Conservation (phyloP, 345 rosid genomes). For the Raphanus raphanistrum region DNA sequence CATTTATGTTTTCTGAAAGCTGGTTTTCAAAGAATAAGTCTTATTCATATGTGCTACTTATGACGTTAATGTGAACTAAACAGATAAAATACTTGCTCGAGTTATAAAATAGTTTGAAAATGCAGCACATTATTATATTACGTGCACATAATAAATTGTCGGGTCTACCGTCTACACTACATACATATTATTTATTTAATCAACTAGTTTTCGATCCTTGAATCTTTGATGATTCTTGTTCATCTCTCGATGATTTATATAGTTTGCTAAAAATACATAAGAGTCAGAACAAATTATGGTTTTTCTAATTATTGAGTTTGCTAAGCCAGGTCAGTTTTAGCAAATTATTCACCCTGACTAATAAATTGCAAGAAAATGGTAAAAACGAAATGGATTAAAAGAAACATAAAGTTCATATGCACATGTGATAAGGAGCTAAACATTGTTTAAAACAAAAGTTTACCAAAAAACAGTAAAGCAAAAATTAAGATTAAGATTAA, state of each 20-base stretch:
- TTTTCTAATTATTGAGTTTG: background rate
- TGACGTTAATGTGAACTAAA: background rate
- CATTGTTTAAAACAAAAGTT: slow-evolving; percentile 11
- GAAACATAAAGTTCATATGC: slow-evolving; percentile 59
- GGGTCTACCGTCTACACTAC: background rate
- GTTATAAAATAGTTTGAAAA: background rate
- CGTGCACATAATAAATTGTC: slow-evolving; percentile 5
- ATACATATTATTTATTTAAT: slow-evolving; percentile 6
- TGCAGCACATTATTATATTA: background rate
- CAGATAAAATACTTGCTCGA: background rate
- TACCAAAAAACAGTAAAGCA: slow-evolving; percentile 31
- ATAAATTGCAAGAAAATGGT: background rate
- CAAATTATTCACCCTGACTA: background rate
- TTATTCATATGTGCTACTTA: background rate
- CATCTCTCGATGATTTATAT: background rate
- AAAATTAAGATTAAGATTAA: slow-evolving; percentile 29
- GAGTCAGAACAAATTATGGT: background rate
- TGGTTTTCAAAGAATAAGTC: background rate
- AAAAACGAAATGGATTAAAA: background rate
- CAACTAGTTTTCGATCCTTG: background rate
- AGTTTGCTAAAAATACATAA: background rate
- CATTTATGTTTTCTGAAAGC: too few relatives aligned
- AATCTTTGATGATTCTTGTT: slow-evolving; percentile 12
- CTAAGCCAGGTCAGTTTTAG: background rate
- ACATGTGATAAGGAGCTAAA: slow-evolving; percentile 41